Evolutionary conservation across 176 grass and related monocot species (phyloP).

Genomic region (Avena eriantha): DNA sequence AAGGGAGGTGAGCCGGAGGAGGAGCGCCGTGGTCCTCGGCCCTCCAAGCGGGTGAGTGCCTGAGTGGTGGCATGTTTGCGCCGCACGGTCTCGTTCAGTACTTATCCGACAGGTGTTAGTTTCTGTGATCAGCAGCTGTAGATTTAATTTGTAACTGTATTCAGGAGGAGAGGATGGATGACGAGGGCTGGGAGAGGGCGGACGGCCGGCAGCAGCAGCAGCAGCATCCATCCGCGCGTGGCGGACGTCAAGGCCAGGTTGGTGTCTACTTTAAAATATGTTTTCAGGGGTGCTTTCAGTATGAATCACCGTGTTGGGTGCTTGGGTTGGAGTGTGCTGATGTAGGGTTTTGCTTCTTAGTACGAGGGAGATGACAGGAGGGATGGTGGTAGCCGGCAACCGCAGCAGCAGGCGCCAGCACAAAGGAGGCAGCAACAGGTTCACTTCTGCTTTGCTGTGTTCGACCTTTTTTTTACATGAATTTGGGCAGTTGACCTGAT

Average conservation of each 20-base stretch:
- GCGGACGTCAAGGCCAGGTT: constrained; percentile 24
- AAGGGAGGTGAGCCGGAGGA: constrained; percentile 35
- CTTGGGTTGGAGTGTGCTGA: background rate
- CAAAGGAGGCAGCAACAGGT: constrained; percentile 51
- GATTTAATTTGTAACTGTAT: background rate
- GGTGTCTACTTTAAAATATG: background rate
- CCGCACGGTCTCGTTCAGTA: background rate
- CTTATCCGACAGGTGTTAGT: background rate
- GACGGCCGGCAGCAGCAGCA: constrained; percentile 47
- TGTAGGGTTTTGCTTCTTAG: constrained; percentile 1
- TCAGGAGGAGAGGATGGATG: constrained; percentile 37
- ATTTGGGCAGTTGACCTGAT: background rate
- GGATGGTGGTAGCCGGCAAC: background rate
- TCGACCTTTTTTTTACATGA: background rate
- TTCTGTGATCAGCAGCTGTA: background rate
- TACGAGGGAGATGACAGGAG: constrained; percentile 25
- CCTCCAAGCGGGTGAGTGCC: constrained; percentile 39
- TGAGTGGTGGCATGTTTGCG: background rate
- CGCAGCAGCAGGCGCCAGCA: constrained; percentile 30
- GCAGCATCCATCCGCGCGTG: background rate
- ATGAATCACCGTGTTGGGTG: background rate
- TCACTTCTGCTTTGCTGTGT: constrained; percentile 19
- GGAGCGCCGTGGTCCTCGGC: constrained; percentile 15
- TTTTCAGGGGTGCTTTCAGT: background rate
- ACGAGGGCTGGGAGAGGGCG: constrained; percentile 39